phyloP scores from a whole-genome alignment of 257 asterid species.

The Rauvolfia tetraphylla region DNA sequence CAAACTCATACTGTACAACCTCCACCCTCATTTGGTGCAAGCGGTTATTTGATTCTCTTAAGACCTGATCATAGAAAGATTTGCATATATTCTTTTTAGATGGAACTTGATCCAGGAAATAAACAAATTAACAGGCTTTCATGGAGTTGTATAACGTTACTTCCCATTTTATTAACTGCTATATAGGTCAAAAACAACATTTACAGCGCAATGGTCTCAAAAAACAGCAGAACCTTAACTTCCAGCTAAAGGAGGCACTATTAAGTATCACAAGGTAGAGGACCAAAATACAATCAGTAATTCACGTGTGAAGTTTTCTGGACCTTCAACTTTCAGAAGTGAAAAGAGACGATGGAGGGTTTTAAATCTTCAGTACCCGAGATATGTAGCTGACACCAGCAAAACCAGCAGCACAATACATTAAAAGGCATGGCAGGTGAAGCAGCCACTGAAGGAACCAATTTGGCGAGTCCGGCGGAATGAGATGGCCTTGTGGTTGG shows the following conservation, averaged over 20 bases:
- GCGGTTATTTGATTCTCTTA: neutral
- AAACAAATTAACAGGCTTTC: too few relatives aligned
- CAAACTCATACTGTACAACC: neutral
- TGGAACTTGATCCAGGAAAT: too few relatives aligned
- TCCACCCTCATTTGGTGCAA: neutral
- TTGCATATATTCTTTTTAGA: neutral
- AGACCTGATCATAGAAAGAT: neutral
- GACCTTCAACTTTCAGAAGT: neutral
- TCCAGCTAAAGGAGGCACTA: too few relatives aligned
- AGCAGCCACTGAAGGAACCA: slow-evolving; percentile 84
- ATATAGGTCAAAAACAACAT: too few relatives aligned
- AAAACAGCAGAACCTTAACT: too few relatives aligned
- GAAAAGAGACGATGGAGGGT: too few relatives aligned
- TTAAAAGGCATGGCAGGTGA: slow-evolving; percentile 80
- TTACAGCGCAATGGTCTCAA: too few relatives aligned
- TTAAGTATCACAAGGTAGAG: neutral
- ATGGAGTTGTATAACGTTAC: too few relatives aligned
- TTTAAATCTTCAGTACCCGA: slow-evolving; percentile 33
- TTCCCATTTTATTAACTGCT: too few relatives aligned
- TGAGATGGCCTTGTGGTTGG: slow-evolving; percentile 52
- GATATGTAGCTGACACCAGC: slow-evolving; percentile 12
- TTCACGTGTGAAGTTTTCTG: neutral
- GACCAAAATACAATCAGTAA: neutral
- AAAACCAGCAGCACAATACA: slow-evolving; percentile 1
- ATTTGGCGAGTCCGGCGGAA: slow-evolving; percentile 59